phyloP scores from a whole-genome alignment of 2,329 filamentous ascomycete genomes.

The Penicillium sp. region DNA sequence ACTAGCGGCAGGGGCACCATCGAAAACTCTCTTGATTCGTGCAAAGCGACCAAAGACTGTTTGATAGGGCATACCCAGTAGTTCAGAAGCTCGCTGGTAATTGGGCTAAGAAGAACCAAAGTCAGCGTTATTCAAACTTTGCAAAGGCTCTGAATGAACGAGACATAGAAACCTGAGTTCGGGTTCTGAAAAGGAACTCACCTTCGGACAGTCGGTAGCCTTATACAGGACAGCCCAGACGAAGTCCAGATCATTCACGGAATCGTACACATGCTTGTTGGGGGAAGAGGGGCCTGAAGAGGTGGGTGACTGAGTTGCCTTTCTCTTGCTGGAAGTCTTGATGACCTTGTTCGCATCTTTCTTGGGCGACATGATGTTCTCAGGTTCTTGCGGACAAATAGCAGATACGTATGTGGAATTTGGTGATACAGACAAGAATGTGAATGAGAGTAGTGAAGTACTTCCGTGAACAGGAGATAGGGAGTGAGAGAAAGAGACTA shows the following conservation, averaged over 20 bases:
- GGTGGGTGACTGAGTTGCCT: neutral
- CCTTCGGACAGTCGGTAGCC: neutral
- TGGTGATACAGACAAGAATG: neutral
- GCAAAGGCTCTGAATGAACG: neutral
- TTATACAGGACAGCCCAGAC: neutral
- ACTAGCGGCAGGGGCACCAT: neutral
- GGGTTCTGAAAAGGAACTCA: neutral
- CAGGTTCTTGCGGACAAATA: neutral
- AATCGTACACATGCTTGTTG: neutral
- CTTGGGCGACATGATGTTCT: neutral
- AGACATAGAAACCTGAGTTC: neutral
- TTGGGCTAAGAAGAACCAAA: neutral
- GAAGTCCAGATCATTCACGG: neutral
- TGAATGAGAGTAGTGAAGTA: neutral
- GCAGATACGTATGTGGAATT: neutral
- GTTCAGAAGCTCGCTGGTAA: neutral
- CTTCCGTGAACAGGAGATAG: neutral
- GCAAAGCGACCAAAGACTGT: neutral
- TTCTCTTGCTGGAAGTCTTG: neutral
- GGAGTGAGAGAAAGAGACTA: too few relatives aligned
- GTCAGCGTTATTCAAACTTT: neutral
- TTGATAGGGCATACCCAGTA: neutral
- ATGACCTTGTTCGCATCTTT: neutral
- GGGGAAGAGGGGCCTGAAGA: neutral
- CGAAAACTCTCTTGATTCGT: neutral